These are phyloP conservation scores for Amanita muscaria DNA, from an alignment of 768 basidiomycete genomes.

Conservation along the genomic window DNA sequence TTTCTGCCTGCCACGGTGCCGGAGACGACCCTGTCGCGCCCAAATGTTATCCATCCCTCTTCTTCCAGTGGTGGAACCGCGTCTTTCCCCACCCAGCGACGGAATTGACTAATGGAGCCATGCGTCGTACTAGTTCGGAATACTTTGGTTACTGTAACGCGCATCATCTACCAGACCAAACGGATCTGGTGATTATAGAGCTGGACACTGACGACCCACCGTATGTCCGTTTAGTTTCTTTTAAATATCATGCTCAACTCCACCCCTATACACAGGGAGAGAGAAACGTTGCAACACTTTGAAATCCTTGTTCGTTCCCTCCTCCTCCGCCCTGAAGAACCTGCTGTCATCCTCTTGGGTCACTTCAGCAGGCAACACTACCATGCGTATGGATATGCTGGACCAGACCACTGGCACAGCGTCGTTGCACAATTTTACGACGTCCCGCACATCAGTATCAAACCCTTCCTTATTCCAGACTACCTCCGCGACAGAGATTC, in stretches of 20 bases:
- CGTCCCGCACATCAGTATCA: slow-evolving; percentile 84
- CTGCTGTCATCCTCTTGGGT: slow-evolving; percentile 90
- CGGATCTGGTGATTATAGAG: slow-evolving; percentile 92
- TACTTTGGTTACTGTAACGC: slow-evolving; percentile 94
- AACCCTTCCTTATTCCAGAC: slow-evolving; percentile 71
- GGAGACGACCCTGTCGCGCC: slow-evolving; percentile 85
- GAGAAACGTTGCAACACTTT: slow-evolving; percentile 70
- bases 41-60: slow-evolving; percentile 84
- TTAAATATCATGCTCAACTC: not conserved
- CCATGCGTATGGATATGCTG: slow-evolving; percentile 69
- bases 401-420: slow-evolving; percentile 85
- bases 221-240: slow-evolving; percentile 38
- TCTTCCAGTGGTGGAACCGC: slow-evolving; percentile 96
- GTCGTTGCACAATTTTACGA: slow-evolving; percentile 96
- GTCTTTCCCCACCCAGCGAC: slow-evolving; percentile 98
- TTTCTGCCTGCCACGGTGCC: slow-evolving; percentile 89
- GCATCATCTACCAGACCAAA: slow-evolving; percentile 89
- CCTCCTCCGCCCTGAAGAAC: slow-evolving; percentile 82
- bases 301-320: slow-evolving; percentile 90
- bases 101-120: slow-evolving; percentile 95
- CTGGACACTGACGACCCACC: slow-evolving; percentile 86
- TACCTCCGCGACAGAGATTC: slow-evolving; percentile 71
- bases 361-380: slow-evolving; percentile 90
- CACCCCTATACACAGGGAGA: slow-evolving; percentile 38
- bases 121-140: slow-evolving; percentile 82